Conservation (phyloP, 805 yeast genomes). For the Myxozyma monticola region DNA sequence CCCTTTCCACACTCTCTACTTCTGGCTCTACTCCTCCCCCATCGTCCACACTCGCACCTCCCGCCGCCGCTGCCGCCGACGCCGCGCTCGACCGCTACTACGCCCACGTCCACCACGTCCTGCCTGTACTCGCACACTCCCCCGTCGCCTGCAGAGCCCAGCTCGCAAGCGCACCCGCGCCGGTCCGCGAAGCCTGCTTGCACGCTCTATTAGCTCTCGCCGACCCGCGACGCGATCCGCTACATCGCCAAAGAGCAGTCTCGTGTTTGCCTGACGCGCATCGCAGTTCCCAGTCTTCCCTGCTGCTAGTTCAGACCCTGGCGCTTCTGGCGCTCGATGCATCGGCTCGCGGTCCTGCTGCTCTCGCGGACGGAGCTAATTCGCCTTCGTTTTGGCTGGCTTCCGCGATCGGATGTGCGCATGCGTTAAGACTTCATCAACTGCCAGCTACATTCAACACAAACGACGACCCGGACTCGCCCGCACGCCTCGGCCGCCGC, state of each 20-base stretch:
- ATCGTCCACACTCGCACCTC: no score
- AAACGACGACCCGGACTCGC: constrained; percentile 30
- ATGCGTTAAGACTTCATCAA: constrained; percentile 30
- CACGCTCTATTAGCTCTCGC: constrained; percentile 28
- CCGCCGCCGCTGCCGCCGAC: no score
- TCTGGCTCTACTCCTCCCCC: no score
- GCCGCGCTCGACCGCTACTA: constrained; percentile 41
- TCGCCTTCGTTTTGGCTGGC: constrained; percentile 38
- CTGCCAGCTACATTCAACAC: constrained; percentile 22
- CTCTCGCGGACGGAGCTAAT: constrained; percentile 8
- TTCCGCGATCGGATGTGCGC: constrained; percentile 39
- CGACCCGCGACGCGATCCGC: constrained; percentile 12
- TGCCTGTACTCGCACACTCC: constrained; percentile 43
- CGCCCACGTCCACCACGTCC: constrained; percentile 41
- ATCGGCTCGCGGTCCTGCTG: constrained; percentile 31
- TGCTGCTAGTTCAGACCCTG: constrained; percentile 39
- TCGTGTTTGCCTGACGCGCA: constrained; percentile 21
- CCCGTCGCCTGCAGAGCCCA: constrained; percentile 37
- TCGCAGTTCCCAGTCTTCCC: constrained; percentile 13
- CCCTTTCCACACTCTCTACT: no score
- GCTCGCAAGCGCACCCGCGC: constrained; percentile 33
- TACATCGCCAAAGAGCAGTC: constrained; percentile 18
- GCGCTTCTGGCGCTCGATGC: constrained; percentile 37
- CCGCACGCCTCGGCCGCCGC: constrained; percentile 31
- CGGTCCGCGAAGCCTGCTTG: constrained; percentile 36